Base-by-base conservation (phyloP, 768 basidiomycete species). In the Tylopilus sp. region DNA sequence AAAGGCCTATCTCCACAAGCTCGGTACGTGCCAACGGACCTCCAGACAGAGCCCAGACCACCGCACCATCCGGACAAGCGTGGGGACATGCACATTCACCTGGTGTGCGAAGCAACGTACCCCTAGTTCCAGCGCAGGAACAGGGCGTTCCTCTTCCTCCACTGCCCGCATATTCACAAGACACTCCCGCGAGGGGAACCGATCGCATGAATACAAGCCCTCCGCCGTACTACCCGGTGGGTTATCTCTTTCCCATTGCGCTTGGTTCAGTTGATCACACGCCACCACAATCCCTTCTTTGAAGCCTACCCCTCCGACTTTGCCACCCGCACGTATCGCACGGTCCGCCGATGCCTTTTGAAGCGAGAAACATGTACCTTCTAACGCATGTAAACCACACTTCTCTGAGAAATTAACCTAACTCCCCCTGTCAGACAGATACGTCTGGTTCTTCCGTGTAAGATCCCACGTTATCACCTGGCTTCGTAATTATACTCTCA, bases 201-300 rank as follows among this genome's bases (percentile, higher is more conserved):
- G 47, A 45, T 11, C 45, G 19, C 17, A n/a, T 22, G 34, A 47
- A 53, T 9, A 50, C 22, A 21, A 64, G 54, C 50, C 65, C 64
- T 25, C 64, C 64, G 3, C 64, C 65, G 1, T 65, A 65, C 38
- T 62, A 48, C 6, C 45, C 68, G n/a, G 67, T 68, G 45, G 63
- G 67, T 29, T 21, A 1, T 38, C 21, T 12, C 19, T 29, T 33
- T 25, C 11, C n/a, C 46, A 26, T 37, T 25, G 21, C 19, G 19
- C 22, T 12, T 6, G n/a, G 31, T 31, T 17, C 16, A 22, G 10
- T 3, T 24, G 14, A 9, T 29, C 33, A 29, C 44, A 41, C 33
- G n/a, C 3, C 24, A 36, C 26, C 13, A 10, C 6, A 19, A 42
- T 30, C 26, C 22, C 34, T 3, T 43, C 6, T 38, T 34, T 22